Evolutionary conservation across 2,329 filamentous ascomycete genomes (phyloP).

Genomic region (Teratosphaeria pseudoeucalypti): DNA sequence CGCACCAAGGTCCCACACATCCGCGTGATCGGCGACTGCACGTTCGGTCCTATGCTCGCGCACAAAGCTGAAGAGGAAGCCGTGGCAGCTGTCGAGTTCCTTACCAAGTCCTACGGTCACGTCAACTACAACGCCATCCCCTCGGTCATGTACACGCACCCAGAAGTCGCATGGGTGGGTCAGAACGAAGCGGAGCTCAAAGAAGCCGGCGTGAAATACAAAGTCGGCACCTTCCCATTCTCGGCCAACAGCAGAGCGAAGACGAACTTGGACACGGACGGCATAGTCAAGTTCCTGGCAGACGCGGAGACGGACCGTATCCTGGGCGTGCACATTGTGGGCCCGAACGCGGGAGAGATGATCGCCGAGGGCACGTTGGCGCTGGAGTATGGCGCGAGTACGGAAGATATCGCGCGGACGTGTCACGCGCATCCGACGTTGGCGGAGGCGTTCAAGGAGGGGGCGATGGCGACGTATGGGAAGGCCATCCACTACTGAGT

Average conservation of each 20-base stretch:
- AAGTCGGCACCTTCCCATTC: conserved; percentile 90
- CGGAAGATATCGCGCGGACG: conserved; percentile 87
- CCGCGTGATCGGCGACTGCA: conserved; percentile 89
- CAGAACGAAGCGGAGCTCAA: conserved; percentile 96
- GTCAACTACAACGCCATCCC: conserved; percentile 98
- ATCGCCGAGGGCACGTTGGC: conserved; percentile 94
- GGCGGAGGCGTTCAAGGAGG: conserved; percentile 98
- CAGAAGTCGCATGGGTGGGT: conserved; percentile 96
- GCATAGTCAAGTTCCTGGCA: conserved; percentile 91
- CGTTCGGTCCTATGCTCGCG: conserved; percentile 89
- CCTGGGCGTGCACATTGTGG: conserved; percentile 92
- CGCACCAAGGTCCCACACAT: conserved; percentile 97
- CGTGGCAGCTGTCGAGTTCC: conserved; percentile 89
- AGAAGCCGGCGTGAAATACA: conserved; percentile 80
- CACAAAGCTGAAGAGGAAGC: conserved; percentile 99
- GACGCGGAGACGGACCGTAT: conserved; percentile 95
- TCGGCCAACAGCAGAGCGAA: conserved; percentile 96
- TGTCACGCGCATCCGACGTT: conserved; percentile 95
- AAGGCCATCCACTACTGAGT: conserved; percentile 89
- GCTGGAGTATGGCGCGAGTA: conserved; percentile 90
- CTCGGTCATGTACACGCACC: conserved; percentile 98
- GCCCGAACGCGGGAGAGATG: conserved; percentile 95
- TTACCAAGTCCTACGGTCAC: conserved; percentile 94
- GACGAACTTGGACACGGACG: conserved; percentile 94
- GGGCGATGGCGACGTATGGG: conserved; percentile 91